Base-by-base conservation (phyloP, 116 monocot species). In the Thalassia testudinum region DNA sequence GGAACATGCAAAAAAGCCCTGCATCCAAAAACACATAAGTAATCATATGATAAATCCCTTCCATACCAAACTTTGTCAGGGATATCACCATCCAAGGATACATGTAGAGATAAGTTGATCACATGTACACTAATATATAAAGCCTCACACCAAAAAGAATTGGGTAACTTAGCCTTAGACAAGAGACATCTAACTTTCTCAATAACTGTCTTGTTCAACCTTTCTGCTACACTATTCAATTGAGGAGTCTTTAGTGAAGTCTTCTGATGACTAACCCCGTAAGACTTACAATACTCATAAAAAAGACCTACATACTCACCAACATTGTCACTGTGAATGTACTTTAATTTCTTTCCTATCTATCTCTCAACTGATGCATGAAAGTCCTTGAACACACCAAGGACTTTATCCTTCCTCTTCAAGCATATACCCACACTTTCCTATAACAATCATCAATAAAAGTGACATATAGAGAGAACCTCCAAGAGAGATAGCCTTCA, bases 171-270 rank as follows among this genome's bases (percentile, higher is more conserved):
- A 3, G 24, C 54, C 24, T 37, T 44, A 3, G n/a, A 12, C 0
- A 30, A 7, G 8, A 65, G 43, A 13, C 47, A 55, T 17, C 14
- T 43, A 21, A 45, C 26, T 0, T 48, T 65, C 47, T 65, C 0
- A 1, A 54, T 12, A 2, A 65, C 17, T 22, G 55, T 55, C 30
- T 34, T n/a, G 45, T 56, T 65, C 64, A 56, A 55, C 56, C 26
- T 47, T 29, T 54, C 26, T 7, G 30, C 47, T 0, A 56, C 29
- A 27, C 21, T 26, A 47, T 56, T 65, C 0, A 42, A 27, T 12
- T 56, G 6, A 21, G 55, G 55, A 26, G 42, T 45, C 0, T 44
- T 27, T 19, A 30, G 47, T 6, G 21, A 15, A 26, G 59, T 52
- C 24, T 43, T 52, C 18, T 62, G n/a, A 62, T 62, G 40, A 11